Evolutionary conservation across 2,329 filamentous ascomycete species (phyloP), one percentile per base, ranked within the genome.

Genomic region (Grosmannia huntii): DNA sequence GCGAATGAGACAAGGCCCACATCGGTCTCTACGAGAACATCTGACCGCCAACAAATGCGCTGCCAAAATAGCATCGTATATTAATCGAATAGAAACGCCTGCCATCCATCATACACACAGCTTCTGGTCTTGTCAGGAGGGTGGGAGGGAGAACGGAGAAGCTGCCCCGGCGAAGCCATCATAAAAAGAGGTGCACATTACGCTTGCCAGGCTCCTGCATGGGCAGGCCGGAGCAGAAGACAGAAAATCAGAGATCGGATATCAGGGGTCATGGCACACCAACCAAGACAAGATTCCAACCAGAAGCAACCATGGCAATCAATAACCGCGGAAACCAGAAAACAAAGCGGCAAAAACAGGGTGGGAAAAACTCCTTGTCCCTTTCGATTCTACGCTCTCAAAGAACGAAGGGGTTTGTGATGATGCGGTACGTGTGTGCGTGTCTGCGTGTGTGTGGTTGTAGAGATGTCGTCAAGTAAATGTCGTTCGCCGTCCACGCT

Each of bases 31-130:
- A 33, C 31, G 31, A 33, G 31, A 2, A 33, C 31, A 33, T 33
- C 31, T 33, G 31, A 10, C 9, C 31, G 11, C 31, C 31, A 33
- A 9, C 31, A 27, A 23, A 16, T 28, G 48, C 25, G 48, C 48
- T 50, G 48, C 48, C 48, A 50, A 50, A 50, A 16, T 25, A 44
- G 53, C 38, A 41, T 52, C 41, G 48, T 50, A 50, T 55, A 59
- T n/a, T 36, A 62, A 60, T 63, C 60, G 57, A 53, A 49, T 31
- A 53, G 57, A 56, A 65, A 63, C 61, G 61, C 61, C 62, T 58
- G 57, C 61, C 60, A 58, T 63, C 62, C 62, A 57, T 63, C 63
- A 62, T 63, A 65, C 60, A 64, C 62, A 65, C 61, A 62, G 55
- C 27, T 38, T 31, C 12, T 44, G 41, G 41, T 44, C 19, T n/a